These are phyloP conservation scores for Cystobasidium ongulense DNA, from an alignment of 768 basidiomycete species.

Conservation along the genomic window DNA sequence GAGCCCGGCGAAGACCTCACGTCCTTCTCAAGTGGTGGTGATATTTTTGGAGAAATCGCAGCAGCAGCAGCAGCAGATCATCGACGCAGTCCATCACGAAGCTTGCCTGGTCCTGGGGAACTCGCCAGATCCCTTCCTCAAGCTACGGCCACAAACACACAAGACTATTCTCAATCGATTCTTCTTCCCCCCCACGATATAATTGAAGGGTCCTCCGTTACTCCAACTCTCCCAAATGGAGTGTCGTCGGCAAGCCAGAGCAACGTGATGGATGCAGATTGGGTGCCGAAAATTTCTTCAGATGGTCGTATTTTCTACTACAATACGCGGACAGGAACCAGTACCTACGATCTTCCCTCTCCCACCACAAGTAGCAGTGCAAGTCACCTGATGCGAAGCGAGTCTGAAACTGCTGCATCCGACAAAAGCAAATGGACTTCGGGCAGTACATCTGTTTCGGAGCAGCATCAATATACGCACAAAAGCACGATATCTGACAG, in stretches of 20 bases:
- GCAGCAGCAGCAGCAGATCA: conserved; percentile 36
- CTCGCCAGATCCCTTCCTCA: too few species aligned
- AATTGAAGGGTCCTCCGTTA: not conserved
- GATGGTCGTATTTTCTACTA: conserved; percentile 91
- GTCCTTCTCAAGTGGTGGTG: conserved; percentile 15
- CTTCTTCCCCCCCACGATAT: conserved; percentile 1
- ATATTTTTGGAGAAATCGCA: conserved; percentile 41
- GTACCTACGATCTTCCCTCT: conserved; percentile 68
- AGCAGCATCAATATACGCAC: not conserved
- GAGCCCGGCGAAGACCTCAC: not conserved
- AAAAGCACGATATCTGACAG: not conserved
- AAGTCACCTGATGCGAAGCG: not conserved
- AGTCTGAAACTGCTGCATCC: not conserved
- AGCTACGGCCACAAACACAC: too few species aligned
- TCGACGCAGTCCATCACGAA: not conserved
- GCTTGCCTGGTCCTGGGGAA: too few species aligned
- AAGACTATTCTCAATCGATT: not conserved
- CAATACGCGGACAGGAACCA: conserved; percentile 58
- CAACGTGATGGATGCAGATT: conserved; percentile 56
- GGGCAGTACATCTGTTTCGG: not conserved
- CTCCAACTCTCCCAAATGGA: not conserved
- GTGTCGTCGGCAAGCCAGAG: not conserved
- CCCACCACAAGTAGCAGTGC: not conserved
- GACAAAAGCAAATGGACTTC: conserved; percentile 9
- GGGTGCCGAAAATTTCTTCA: conserved; percentile 76